Evolutionary conservation across 2,329 filamentous ascomycete genomes (phyloP).

Genomic region (Akanthomyces lecanii): DNA sequence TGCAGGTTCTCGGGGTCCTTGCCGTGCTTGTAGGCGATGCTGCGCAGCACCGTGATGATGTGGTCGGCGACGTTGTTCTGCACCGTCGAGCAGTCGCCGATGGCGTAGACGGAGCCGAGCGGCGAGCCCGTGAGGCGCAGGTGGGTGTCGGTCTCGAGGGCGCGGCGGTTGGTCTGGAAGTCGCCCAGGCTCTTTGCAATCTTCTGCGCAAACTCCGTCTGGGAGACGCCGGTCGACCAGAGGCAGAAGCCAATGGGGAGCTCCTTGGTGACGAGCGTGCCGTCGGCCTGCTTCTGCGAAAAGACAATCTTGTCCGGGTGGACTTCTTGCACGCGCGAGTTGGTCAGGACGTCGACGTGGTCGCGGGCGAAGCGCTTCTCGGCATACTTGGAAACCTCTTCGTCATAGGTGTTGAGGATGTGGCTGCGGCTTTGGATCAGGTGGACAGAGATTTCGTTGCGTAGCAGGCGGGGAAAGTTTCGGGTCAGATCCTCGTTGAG

Average conservation of each 20-base stretch:
- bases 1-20: conserved; percentile 85
- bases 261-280: conserved; percentile 78
- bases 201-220: conserved; percentile 73
- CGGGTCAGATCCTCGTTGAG: conserved; percentile 87
- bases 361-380: conserved; percentile 89
- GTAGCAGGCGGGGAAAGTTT: conserved; percentile 82
- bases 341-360: conserved; percentile 85
- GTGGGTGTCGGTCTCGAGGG: conserved; percentile 91
- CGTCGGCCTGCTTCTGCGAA: conserved; percentile 72
- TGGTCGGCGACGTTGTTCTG: conserved; percentile 96
- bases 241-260: conserved; percentile 94
- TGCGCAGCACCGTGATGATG: conserved; percentile 84
- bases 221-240: conserved; percentile 94
- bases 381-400: conserved; percentile 86
- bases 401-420: conserved; percentile 97
- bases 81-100: conserved; percentile 93
- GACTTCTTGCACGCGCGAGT: conserved; percentile 89
- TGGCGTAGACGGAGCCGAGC: conserved; percentile 90
- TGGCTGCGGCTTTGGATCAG: conserved; percentile 92
- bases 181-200: conserved; percentile 73
- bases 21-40: conserved; percentile 85
- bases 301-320: conserved; percentile 80
- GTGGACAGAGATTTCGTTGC: conserved; percentile 97
- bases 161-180: conserved; percentile 80
- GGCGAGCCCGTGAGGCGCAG: conserved; percentile 85